These are phyloP conservation scores for Gnomoniopsis sp. DNA, from an alignment of 2,329 filamentous ascomycete species.

Conservation along the genomic window DNA sequence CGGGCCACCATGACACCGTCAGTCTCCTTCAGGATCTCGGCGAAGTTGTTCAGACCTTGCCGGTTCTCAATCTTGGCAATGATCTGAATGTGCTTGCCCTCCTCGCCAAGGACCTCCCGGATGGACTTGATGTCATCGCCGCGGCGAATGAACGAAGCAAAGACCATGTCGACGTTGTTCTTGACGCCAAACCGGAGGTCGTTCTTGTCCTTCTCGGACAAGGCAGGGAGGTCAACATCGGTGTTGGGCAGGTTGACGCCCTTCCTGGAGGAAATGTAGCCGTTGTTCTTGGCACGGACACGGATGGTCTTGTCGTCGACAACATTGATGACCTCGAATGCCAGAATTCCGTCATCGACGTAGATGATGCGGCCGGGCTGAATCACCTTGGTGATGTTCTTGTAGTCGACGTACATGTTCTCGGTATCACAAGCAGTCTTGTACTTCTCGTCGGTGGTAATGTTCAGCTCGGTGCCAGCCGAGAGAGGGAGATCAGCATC, in stretches of 20 bases:
- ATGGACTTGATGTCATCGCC: constrained; percentile 92
- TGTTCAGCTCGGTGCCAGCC: constrained; percentile 82
- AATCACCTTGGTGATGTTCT: constrained; percentile 99
- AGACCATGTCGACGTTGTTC: constrained; percentile 99
- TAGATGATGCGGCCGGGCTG: constrained; percentile 88
- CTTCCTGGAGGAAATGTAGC: constrained; percentile 98
- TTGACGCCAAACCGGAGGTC: constrained; percentile 95
- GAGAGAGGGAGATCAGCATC: constrained; percentile 78
- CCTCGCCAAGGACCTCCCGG: constrained; percentile 82
- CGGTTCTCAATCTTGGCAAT: constrained; percentile 99
- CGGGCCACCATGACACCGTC: constrained; percentile 99
- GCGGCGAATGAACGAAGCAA: constrained; percentile 95
- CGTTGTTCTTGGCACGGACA: constrained; percentile 90
- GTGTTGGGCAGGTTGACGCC: constrained; percentile 99
- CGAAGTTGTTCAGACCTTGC: constrained; percentile 99
- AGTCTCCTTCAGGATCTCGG: constrained; percentile 91
- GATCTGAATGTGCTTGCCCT: constrained; percentile 96
- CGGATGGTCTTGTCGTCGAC: constrained; percentile 86
- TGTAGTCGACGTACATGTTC: constrained; percentile 99
- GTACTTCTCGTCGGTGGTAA: constrained; percentile 95
- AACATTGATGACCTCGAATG: constrained; percentile 88
- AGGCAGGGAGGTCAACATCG: constrained; percentile 93
- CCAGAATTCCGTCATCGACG: constrained; percentile 96
- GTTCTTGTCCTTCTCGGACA: constrained; percentile 96
- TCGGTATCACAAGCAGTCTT: constrained; percentile 77